Conservation (phyloP, 768 basidiomycete genomes). For the Tricholoma terreum region DNA sequence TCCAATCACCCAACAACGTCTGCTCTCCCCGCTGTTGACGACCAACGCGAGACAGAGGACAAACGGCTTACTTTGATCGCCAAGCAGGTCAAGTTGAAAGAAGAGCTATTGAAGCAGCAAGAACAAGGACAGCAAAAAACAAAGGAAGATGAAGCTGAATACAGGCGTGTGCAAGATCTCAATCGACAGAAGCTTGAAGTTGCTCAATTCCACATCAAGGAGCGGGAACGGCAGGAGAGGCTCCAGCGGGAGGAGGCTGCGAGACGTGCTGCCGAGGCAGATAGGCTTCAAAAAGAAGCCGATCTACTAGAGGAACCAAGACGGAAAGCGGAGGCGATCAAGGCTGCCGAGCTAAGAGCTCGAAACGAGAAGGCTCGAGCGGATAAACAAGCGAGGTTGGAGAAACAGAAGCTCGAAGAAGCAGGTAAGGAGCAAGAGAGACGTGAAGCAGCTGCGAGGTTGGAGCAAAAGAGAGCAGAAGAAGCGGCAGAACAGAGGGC, state of each 20-base stretch:
- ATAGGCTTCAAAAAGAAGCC: neutral
- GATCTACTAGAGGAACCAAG: neutral
- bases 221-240: constrained; percentile 2
- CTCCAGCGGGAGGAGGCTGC: neutral
- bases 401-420: constrained; percentile 1
- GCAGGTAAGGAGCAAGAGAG: constrained; percentile 1
- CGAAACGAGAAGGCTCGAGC: neutral
- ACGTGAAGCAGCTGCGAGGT: neutral
- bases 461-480: neutral
- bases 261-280: neutral
- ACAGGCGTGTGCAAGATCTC: constrained; percentile 4
- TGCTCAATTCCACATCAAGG: constrained; percentile 4
- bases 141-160: constrained; percentile 3
- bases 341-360: neutral
- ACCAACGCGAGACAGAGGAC: neutral
- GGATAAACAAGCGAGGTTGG: neutral
- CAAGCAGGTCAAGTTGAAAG: neutral
- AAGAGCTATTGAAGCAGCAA: neutral
- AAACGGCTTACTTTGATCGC: neutral
- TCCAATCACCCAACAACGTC: neutral
- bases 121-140: constrained; percentile 2
- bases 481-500: neutral
- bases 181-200: constrained; percentile 4
- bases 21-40: neutral
- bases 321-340: constrained; percentile 4